Conservation (phyloP, 2,329 filamentous ascomycete species). For the Didymella lethalis region DNA sequence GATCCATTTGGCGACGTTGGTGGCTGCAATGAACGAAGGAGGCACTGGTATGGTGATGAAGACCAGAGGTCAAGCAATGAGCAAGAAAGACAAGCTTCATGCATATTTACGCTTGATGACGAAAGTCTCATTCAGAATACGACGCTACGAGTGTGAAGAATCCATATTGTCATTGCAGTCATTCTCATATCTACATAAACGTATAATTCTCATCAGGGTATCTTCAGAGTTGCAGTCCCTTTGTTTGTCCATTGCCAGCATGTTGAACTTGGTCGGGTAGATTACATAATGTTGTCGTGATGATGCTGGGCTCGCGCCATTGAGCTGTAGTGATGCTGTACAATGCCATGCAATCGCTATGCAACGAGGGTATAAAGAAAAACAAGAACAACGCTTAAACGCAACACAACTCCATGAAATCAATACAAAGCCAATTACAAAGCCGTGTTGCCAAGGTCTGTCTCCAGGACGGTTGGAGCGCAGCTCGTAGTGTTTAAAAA, state of each 20-base stretch:
- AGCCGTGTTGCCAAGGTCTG: conserved; percentile 20
- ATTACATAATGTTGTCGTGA: conserved; percentile 32
- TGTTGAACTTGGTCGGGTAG: conserved; percentile 31
- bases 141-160: background rate
- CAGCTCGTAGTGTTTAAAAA: conserved; percentile 38
- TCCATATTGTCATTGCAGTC: conserved; percentile 6
- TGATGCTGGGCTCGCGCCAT: conserved; percentile 23
- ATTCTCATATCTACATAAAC: conserved; percentile 17
- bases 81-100: too few relatives aligned
- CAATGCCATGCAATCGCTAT: conserved; percentile 39
- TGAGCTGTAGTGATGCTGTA: conserved; percentile 26
- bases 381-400: conserved; percentile 44
- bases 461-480: conserved; percentile 43
- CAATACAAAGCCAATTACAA: conserved; percentile 24
- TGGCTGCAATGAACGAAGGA: too few relatives aligned
- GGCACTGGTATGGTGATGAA: too few relatives aligned
- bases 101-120: too few relatives aligned
- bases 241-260: conserved; percentile 45
- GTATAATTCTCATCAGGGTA: conserved; percentile 19
- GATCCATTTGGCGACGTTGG: too few relatives aligned
- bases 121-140: too few relatives aligned
- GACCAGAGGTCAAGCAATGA: too few relatives aligned
- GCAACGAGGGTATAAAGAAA: conserved; percentile 49
- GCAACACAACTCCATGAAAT: conserved; percentile 37
- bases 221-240: conserved; percentile 8